A percentile compares a stretch with the other conserved stretches of the same genome.
These are phyloP conservation scores for Citrus unshiu DNA, from an alignment of 345 rosid genomes.

Conservation along the genomic window DNA sequence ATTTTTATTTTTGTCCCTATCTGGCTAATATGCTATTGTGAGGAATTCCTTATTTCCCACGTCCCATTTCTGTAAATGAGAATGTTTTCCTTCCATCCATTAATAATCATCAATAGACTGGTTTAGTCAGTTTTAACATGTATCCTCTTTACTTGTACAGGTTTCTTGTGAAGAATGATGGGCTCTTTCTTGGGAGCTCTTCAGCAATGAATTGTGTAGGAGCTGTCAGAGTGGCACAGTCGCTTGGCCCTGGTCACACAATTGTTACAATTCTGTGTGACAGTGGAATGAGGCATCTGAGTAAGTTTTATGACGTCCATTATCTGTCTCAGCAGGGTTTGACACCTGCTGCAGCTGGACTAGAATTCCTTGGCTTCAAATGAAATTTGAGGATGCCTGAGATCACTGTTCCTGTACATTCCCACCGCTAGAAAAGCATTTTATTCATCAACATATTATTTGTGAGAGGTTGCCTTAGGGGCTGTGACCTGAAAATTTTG, in stretches of 20 bases:
- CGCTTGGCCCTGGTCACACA: constrained; percentile 84
- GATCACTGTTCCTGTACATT: background rate
- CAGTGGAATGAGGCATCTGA: constrained; percentile 90
- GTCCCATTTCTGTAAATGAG: background rate
- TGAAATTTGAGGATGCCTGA: constrained; percentile 15
- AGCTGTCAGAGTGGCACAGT: constrained; percentile 76
- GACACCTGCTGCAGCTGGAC: constrained; percentile 61
- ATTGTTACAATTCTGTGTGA: constrained; percentile 92
- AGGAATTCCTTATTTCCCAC: too few relatives aligned
- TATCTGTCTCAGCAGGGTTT: constrained; percentile 60
- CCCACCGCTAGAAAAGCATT: background rate
- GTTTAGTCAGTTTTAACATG: background rate
- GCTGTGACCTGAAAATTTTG: background rate
- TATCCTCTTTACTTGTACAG: constrained; percentile 27
- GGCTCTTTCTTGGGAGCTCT: constrained; percentile 92
- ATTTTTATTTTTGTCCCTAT: background rate
- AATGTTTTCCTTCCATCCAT: background rate
- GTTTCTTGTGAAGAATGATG: constrained; percentile 86
- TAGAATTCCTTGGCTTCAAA: constrained; percentile 61
- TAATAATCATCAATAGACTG: background rate
- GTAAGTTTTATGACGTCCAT: constrained; percentile 68
- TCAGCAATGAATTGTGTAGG: constrained; percentile 98
- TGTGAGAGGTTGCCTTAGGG: background rate
- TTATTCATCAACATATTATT: background rate
- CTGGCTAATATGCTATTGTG: background rate